Conservation (phyloP, 495 filamentous ascomycete genomes). For the Rusavskia elegans region DNA sequence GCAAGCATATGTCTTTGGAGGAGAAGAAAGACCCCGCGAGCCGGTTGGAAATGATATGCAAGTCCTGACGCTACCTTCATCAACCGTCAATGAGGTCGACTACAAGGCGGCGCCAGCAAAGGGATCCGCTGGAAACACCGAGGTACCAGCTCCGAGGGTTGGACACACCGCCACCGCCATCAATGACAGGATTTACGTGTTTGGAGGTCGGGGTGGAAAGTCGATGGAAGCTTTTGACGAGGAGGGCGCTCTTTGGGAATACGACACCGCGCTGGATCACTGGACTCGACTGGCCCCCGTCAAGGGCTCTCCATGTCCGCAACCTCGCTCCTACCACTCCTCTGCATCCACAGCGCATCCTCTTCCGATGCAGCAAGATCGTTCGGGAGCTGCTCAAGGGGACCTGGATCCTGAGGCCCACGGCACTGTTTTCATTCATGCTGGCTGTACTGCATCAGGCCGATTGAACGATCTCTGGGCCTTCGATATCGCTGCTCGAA, state of each 20-base stretch:
- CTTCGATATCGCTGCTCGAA: slow-evolving; percentile 39
- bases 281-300: slow-evolving; percentile 11
- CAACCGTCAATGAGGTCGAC: slow-evolving; percentile 7
- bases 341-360: slow-evolving; percentile 11
- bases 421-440: slow-evolving; percentile 49
- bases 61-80: slow-evolving; percentile 28
- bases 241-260: slow-evolving; percentile 31
- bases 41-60: slow-evolving; percentile 58
- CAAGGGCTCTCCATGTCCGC: slow-evolving; percentile 8
- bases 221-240: slow-evolving; percentile 39
- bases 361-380: not conserved
- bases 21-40: slow-evolving; percentile 24
- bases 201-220: slow-evolving; percentile 37
- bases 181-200: slow-evolving; percentile 33
- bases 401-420: slow-evolving; percentile 23
- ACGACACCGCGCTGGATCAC: slow-evolving; percentile 16
- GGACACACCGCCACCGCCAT: slow-evolving; percentile 29
- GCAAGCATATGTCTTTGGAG: slow-evolving; percentile 38
- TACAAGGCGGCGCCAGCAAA: slow-evolving; percentile 6
- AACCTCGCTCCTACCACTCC: slow-evolving; percentile 9
- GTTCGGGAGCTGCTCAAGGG: slow-evolving; percentile 3
- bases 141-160: slow-evolving; percentile 28
- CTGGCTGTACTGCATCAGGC: slow-evolving; percentile 44
- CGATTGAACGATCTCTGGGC: slow-evolving; percentile 54
- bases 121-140: not conserved